A percentile compares a stretch with the other conserved stretches of the same genome.
Conservation (phyloP, 768 basidiomycete genomes). For the Calocybe gangraenosa region DNA sequence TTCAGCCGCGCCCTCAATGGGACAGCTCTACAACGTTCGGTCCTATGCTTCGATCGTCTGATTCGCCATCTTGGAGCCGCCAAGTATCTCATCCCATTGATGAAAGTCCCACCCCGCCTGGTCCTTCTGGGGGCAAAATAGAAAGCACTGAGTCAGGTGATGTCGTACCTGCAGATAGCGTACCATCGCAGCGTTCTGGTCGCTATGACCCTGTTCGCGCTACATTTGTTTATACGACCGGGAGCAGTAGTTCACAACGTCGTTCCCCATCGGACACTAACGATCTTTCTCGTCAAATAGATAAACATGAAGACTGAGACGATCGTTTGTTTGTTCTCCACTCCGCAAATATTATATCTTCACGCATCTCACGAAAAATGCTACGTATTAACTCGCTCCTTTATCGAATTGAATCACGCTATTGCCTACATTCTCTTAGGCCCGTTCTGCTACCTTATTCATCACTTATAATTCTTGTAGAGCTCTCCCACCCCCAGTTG, state of each 20-base stretch:
- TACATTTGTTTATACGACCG: slow-evolving; percentile 32
- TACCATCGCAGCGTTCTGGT: slow-evolving; percentile 31
- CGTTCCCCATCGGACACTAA: slow-evolving; percentile 17
- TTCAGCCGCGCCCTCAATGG: slow-evolving; percentile 70
- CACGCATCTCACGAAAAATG: slow-evolving; percentile 16
- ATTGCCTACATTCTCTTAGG: background rate
- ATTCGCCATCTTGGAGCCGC: slow-evolving; percentile 32
- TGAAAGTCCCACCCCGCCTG: slow-evolving; percentile 24
- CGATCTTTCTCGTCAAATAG: slow-evolving; percentile 16
- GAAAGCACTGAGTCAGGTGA: background rate
- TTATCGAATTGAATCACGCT: slow-evolving; percentile 7
- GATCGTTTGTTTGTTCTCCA: background rate
- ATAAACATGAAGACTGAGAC: slow-evolving; percentile 10
- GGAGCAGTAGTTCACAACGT: slow-evolving; percentile 19
- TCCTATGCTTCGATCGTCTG: slow-evolving; percentile 33
- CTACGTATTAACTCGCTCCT: slow-evolving; percentile 10
- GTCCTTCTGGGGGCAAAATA: slow-evolving; percentile 5
- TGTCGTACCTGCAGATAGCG: slow-evolving; percentile 9
- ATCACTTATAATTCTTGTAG: slow-evolving; percentile 7
- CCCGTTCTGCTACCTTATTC: background rate
- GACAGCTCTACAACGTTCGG: slow-evolving; percentile 39
- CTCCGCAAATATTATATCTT: slow-evolving; percentile 6
- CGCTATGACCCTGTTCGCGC: slow-evolving; percentile 53
- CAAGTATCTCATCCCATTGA: slow-evolving; percentile 25
- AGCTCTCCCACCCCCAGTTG: background rate